Conservation (phyloP, 768 basidiomycete genomes). For the Trametes gibbosa region DNA sequence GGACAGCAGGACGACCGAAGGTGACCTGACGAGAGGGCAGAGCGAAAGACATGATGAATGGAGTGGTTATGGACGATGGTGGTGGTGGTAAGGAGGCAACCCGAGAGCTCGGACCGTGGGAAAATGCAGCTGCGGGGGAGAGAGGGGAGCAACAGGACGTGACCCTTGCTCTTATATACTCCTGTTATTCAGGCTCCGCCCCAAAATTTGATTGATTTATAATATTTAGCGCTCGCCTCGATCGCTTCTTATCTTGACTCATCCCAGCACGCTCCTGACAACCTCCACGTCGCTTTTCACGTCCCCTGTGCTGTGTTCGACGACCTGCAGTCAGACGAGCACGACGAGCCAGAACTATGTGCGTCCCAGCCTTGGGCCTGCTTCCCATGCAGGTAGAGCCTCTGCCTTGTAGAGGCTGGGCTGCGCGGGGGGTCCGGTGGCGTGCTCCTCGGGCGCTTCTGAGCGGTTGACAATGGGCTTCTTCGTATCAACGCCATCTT, state of each 20-base stretch:
- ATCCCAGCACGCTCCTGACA: slow-evolving; percentile 11
- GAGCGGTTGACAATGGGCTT: slow-evolving; percentile 16
- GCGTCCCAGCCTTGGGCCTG: background rate
- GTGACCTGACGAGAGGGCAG: slow-evolving; percentile 78
- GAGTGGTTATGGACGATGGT: no score
- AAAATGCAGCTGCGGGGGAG: slow-evolving; percentile 18
- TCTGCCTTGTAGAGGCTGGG: no score
- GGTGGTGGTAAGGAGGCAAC: background rate
- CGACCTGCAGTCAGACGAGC: background rate
- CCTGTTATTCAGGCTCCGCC: slow-evolving; percentile 19
- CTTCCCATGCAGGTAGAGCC: no score
- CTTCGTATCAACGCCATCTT: slow-evolving; percentile 16
- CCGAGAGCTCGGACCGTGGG: slow-evolving; percentile 21
- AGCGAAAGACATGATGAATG: slow-evolving; percentile 50
- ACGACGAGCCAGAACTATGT: background rate
- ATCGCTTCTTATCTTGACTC: slow-evolving; percentile 20
- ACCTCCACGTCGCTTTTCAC: slow-evolving; percentile 3
- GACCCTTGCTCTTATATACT: slow-evolving; percentile 15
- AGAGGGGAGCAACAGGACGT: slow-evolving; percentile 5
- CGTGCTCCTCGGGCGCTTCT: background rate
- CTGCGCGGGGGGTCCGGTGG: no score
- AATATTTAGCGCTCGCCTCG: slow-evolving; percentile 7
- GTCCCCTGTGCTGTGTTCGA: background rate
- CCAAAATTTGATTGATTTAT: slow-evolving; percentile 19
- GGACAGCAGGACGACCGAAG: slow-evolving; percentile 55